Base-by-base conservation (phyloP, 768 basidiomycete species). In the Kondoa subrosea region DNA sequence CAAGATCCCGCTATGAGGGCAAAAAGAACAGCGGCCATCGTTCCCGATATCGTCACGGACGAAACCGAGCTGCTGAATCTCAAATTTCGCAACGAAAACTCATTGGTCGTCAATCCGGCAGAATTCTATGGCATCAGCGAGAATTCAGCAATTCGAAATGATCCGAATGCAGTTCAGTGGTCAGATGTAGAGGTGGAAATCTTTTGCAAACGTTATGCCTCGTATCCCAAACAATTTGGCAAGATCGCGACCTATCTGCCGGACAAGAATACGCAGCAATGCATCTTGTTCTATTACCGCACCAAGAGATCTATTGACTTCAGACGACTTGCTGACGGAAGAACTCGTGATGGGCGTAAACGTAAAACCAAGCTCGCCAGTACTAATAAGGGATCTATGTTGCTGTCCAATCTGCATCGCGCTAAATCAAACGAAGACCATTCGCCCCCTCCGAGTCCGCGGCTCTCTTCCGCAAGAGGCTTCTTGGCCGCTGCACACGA, bases 301-400 rank as follows among this genome's bases (percentile, higher is more conserved):
- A 88, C 91, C 79, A 97, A 96, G 82, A 90, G 91, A 78, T 82
- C 82, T 72, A 88, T 91, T 74, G 87, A 91, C 77, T 92, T 91
- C 78, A 84, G 88, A 67, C 83, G 85, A 71, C 84, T 87, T 17
- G 81, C 89, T 27, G 79, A 84, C 60, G 83, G 82, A 72, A 82
- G 83, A 70, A 85, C 83, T 16, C 82, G 84, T 0, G 84, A 82
- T 68, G 86, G 85, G 74, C 82, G 86, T 57, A 83, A 81, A 72
- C 81, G 85, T 64, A 82, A 82, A 26, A 79, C 71, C 2, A 73
- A 72, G 67, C 69, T 69, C 83, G 32, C 78, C 40, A 50, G 40
- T 21, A 50, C 40, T 50, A 85, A 85, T 78, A 88, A 87, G 78
- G 87, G 88, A 61, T 87, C 88, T 72, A 88, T 85, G 1, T 77